Base-by-base conservation (phyloP, 2,329 filamentous ascomycete species). In the Stagonosporopsis cucurbitacearum region DNA sequence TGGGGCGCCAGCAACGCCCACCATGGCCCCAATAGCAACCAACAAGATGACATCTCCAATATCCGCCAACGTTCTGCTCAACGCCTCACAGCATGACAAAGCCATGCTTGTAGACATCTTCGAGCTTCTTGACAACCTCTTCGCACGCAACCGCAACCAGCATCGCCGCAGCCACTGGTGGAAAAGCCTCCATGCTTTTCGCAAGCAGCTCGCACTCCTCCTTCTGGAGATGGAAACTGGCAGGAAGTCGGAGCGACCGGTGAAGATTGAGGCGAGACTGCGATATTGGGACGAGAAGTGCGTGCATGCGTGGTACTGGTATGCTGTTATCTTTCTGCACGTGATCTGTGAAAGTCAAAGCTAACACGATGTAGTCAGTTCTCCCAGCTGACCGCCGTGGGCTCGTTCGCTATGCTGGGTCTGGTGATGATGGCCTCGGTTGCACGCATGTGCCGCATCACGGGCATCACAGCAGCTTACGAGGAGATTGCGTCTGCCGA, bases 71-170 rank as follows among this genome's bases (percentile, higher is more conserved):
- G 25, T 59, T 4, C 64, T 73, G 20, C 58, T 72, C 23, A 45
- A 45, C 25, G 63, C 65, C 26, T 46, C 57, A 0, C 33, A 54
- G 11, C 63, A 68, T 23, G 71, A 75, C 23, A 71, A 69, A 19
- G 65, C 70, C 26, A 66, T 68, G 54, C 71, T 77, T 1, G 40
- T 60, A 41, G 74, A 78, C 54, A 69, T 81, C 69, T 54, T 78
- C 68, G 65, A 83, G 45, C 77, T 93, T 42, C 85, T 97, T 40
- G 82, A 88, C 68, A 84, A 90, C 63, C 85, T 96, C 67, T 85
- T 88, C 75, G 87, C 91, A 72, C 91, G 92, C 67, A 95, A 97
- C 80, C 88, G 88, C 71, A 98, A 97, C 78, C 94, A 98, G 78
- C 94, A 98, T 75, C 87, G 87, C 51, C 82, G 84, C 59, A 84